Evolutionary conservation across 2,329 filamentous ascomycete species (phyloP).

Genomic region (Hypoxylon sp.): DNA sequence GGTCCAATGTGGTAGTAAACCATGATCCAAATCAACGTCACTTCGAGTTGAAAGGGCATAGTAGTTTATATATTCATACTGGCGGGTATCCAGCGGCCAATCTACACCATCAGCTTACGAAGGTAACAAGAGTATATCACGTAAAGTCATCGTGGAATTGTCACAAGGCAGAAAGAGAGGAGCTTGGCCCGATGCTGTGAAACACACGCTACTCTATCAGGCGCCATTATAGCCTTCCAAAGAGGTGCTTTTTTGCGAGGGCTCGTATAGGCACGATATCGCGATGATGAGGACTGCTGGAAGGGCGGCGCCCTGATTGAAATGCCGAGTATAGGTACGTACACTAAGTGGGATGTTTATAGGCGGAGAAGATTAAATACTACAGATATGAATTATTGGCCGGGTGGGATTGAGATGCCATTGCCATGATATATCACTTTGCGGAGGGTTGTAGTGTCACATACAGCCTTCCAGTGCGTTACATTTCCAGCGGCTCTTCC

Average conservation of each 20-base stretch:
- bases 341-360: background rate
- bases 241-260: background rate
- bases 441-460: background rate
- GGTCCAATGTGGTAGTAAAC: background rate
- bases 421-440: background rate
- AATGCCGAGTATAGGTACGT: background rate
- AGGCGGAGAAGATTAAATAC: background rate
- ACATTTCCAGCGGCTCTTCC: background rate
- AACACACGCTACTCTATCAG: background rate
- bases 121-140: background rate
- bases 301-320: background rate
- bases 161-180: background rate
- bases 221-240: background rate
- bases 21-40: background rate
- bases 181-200: background rate
- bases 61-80: background rate
- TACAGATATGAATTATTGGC: background rate
- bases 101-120: background rate
- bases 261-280: background rate
- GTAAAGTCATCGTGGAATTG: background rate
- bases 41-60: background rate
- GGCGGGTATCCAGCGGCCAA: background rate
- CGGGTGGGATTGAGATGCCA: background rate
- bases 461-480: background rate
- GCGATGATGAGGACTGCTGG: background rate